Base-by-base conservation (phyloP, 2,329 filamentous ascomycete species). In the Thelonectria olida region DNA sequence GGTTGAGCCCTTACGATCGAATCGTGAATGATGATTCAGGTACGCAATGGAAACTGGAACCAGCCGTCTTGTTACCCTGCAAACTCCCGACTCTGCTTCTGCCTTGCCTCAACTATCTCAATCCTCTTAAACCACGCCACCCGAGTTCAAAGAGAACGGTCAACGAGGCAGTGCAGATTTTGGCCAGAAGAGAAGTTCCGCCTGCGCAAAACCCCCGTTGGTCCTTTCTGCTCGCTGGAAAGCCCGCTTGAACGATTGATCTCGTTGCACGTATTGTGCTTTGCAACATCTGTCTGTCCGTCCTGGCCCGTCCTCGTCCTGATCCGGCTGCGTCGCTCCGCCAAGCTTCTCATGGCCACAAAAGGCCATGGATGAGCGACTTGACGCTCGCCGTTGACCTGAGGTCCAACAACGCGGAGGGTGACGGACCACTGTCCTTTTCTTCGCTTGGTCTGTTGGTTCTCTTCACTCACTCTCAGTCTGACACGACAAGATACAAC, bases 221-320 rank as follows among this genome's bases (percentile, higher is more conserved):
- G 60, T 66, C 57, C 64, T 61, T 64, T 61, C 38, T 61, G 41
- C 60, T 54, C 42, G 19, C 27, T 63, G 53, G 59, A 65, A 63
- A 64, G 57, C 50, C 53, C 23, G 38, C 52, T 44, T 44, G 63
- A 31, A 13, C 28, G 13, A 44, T 55, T 63, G 52, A 62, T 62
- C 68, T 61, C 62, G 19, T 12, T 69, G 67, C 64, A 61, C 58
- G 59, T 54, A 67, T 61, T 61, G 68, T 65, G 62, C 60, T 61
- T 67, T 63, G n/a, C n/a, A n/a, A n/a, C 63, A 57, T 69, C 58
- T 19, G 23, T n/a, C 20, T 31, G 42, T 56, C 36, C 39, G 44
- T 41, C 38, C 45, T 44, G 36, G 36, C 17, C 23, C 27, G 54
- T 49, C 51, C 45, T 58, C 52, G 48, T 48, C 41, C 23, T 4